Conservation (phyloP, 164 flowering plant species). For the Nelumbo lutea region DNA sequence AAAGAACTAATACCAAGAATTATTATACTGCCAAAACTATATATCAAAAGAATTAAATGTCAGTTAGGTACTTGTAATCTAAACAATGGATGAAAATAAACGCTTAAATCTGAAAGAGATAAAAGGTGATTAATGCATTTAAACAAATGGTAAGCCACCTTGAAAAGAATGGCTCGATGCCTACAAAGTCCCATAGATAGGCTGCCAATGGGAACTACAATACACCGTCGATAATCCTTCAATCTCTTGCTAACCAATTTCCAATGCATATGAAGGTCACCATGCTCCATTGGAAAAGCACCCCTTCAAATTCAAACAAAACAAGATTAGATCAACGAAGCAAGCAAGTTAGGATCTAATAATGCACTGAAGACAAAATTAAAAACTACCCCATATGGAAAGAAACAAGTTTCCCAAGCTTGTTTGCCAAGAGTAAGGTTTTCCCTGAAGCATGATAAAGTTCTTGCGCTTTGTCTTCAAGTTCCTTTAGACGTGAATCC, state of each 20-base stretch:
- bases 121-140: constrained; percentile 3
- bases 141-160: constrained; percentile 36
- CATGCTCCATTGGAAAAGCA: constrained; percentile 67
- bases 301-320: constrained; percentile 56
- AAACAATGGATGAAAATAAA: neutral
- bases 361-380: neutral
- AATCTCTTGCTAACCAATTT: constrained; percentile 55
- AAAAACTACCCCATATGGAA: constrained; percentile 70
- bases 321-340: constrained; percentile 6
- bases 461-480: constrained; percentile 74
- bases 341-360: neutral
- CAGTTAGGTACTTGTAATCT: neutral
- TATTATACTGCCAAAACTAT: neutral
- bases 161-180: constrained; percentile 92
- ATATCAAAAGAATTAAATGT: neutral
- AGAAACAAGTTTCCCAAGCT: constrained; percentile 86
- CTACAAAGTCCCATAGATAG: constrained; percentile 85
- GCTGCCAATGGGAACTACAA: constrained; percentile 81
- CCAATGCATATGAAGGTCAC: constrained; percentile 73
- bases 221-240: constrained; percentile 55
- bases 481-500: constrained; percentile 71
- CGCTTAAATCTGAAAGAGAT: neutral
- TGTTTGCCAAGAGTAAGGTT: constrained; percentile 54
- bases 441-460: constrained; percentile 53
- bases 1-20: neutral